Evolutionary conservation across 2,329 filamentous ascomycete species (phyloP).

Genomic region (Cadophora luteo-olivacea): DNA sequence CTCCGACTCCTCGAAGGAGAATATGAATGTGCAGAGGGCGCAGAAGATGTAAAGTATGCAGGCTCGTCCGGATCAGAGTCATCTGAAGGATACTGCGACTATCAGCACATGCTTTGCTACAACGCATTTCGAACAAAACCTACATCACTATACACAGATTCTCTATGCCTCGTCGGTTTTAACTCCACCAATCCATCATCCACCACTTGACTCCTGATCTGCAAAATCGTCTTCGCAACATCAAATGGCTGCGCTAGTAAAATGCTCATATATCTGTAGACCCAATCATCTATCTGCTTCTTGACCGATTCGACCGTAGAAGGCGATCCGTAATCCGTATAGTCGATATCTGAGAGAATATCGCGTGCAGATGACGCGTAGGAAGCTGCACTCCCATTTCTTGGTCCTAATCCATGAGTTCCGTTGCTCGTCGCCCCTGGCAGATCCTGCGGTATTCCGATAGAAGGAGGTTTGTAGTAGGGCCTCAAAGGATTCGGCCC

Average conservation of each 20-base stretch:
- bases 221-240: constrained; percentile 91
- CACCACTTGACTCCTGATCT: constrained; percentile 66
- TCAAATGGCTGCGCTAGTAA: constrained; percentile 95
- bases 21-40: constrained; percentile 50
- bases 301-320: constrained; percentile 77
- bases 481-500: constrained; percentile 64
- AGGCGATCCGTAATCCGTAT: constrained; percentile 84
- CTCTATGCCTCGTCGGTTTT: constrained; percentile 32
- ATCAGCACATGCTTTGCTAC: constrained; percentile 29
- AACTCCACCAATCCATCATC: constrained; percentile 36
- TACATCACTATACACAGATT: constrained; percentile 40
- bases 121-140: constrained; percentile 9
- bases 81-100: constrained; percentile 58
- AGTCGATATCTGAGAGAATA: constrained; percentile 89
- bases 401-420: constrained; percentile 42
- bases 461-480: constrained; percentile 69
- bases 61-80: constrained; percentile 80
- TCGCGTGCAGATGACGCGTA: constrained; percentile 76
- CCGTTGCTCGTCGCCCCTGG: constrained; percentile 45
- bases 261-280: constrained; percentile 92
- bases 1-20: constrained; percentile 49
- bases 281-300: constrained; percentile 79
- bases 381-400: constrained; percentile 51
- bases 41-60: constrained; percentile 79
- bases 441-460: constrained; percentile 60